Evolutionary conservation across 768 basidiomycete genomes (phyloP).

Genomic region (Tubosaeta brunneosetosa): DNA sequence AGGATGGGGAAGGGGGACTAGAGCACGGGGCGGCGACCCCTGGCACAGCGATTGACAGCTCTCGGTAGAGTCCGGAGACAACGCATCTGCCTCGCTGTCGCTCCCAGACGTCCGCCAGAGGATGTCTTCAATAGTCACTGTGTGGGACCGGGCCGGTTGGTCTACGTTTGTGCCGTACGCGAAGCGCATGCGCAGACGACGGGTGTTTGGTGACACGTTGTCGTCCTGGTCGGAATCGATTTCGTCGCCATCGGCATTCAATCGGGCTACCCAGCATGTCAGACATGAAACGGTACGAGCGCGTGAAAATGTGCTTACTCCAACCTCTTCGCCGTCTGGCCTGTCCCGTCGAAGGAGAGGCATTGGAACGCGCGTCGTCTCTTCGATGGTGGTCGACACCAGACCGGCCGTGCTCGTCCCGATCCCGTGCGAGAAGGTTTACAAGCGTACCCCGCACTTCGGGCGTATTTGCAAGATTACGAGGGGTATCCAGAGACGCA

Average conservation of each 20-base stretch:
- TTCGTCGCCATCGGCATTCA: slow-evolving; percentile 57
- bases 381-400: slow-evolving; percentile 8
- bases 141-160: slow-evolving; percentile 29
- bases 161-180: slow-evolving; percentile 17
- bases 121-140: slow-evolving; percentile 23
- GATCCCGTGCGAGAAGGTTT: slow-evolving; percentile 22
- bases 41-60: slow-evolving; percentile 11
- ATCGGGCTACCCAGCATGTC: slow-evolving; percentile 26
- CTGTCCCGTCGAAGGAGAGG: slow-evolving; percentile 12
- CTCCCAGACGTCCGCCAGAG: slow-evolving; percentile 24
- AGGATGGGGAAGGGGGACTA: slow-evolving; percentile 36
- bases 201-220: slow-evolving; percentile 43
- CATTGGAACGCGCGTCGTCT: slow-evolving; percentile 7
- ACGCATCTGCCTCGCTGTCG: slow-evolving; percentile 16
- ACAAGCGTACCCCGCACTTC: slow-evolving; percentile 23
- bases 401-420: slow-evolving; percentile 12
- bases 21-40: slow-evolving; percentile 10
- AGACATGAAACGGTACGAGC: slow-evolving; percentile 1
- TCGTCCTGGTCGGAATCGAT: slow-evolving; percentile 59
- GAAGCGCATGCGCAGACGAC: slow-evolving; percentile 42
- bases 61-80: slow-evolving; percentile 21
- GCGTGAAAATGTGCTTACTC: slow-evolving; percentile 20
- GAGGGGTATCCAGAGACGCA: slow-evolving; percentile 14
- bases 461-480: slow-evolving; percentile 18
- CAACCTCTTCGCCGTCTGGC: slow-evolving; percentile 32